Evolutionary conservation across 805 yeast species (phyloP).

Genomic region (Ogataea degrootiae): DNA sequence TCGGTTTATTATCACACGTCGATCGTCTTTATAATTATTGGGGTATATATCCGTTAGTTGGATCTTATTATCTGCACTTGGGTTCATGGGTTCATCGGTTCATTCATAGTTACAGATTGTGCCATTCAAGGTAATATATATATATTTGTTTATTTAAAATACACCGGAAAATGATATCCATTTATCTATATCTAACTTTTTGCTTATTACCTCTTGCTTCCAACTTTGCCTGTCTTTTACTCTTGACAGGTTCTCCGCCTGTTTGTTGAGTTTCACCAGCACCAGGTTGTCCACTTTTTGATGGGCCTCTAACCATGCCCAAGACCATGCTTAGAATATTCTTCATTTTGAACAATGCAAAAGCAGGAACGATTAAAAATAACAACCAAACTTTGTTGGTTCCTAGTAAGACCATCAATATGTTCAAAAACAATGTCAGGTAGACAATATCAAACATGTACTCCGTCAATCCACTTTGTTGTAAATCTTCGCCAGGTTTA

Average conservation of each 20-base stretch:
- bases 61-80: too few species aligned
- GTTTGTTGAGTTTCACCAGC: conserved; percentile 3
- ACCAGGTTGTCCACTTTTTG: conserved; percentile 1
- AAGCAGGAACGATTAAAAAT: conserved; percentile 47
- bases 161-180: not conserved
- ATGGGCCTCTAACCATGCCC: conserved; percentile 17
- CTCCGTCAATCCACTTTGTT: conserved; percentile 62
- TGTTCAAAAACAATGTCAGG: conserved; percentile 54
- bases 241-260: conserved; percentile 17
- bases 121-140: not conserved
- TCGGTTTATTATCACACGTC: too few species aligned
- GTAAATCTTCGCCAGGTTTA: conserved; percentile 56
- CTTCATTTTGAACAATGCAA: conserved; percentile 43
- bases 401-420: conserved; percentile 51
- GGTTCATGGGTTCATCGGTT: too few species aligned
- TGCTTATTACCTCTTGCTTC: conserved; percentile 31
- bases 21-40: too few species aligned
- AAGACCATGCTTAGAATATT: conserved; percentile 31
- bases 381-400: conserved; percentile 57
- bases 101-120: not conserved
- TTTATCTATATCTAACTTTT: conserved; percentile 12
- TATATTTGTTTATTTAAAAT: not conserved
- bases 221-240: conserved; percentile 36
- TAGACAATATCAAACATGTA: conserved; percentile 69
- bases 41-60: too few species aligned